Percentiles rank a stretch among this genome's conserved stretches.
Conservation (phyloP, 2,329 filamentous ascomycete species). For the Chaetothyriales sp. region DNA sequence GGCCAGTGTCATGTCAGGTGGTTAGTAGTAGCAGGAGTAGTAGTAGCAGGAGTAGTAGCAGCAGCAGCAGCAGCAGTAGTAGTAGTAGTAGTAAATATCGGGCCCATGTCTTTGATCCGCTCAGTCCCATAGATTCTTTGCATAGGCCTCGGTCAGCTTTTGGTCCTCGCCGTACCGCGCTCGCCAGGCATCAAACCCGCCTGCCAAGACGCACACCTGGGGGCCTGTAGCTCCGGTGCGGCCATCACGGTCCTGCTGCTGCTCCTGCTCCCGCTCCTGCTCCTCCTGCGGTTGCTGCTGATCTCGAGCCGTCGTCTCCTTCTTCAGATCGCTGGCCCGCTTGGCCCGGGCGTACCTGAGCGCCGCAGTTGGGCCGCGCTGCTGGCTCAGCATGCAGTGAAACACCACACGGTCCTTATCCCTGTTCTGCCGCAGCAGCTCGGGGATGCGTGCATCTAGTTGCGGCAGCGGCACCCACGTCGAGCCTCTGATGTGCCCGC, state of each 20-base stretch:
- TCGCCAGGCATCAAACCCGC: slow-evolving; percentile 82
- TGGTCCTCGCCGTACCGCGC: slow-evolving; percentile 61
- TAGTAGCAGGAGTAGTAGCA: no score
- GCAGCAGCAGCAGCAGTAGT: no score
- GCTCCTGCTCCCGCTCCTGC: slow-evolving; percentile 10
- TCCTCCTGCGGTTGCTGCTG: slow-evolving; percentile 9
- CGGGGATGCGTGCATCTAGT: slow-evolving; percentile 63
- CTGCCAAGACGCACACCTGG: slow-evolving; percentile 64
- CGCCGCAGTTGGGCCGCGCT: slow-evolving; percentile 74
- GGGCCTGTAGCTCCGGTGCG: slow-evolving; percentile 25
- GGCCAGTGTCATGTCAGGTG: no score
- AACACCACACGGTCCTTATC: slow-evolving; percentile 78
- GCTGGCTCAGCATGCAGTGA: slow-evolving; percentile 84
- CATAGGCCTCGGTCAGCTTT: slow-evolving; percentile 67
- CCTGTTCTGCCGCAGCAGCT: slow-evolving; percentile 61
- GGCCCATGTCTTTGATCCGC: not conserved
- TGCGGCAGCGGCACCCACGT: slow-evolving; percentile 58
- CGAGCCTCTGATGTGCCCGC: slow-evolving; percentile 70
- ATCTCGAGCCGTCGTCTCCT: slow-evolving; percentile 4
- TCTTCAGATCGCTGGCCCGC: slow-evolving; percentile 20
- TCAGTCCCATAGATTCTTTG: slow-evolving; percentile 64
- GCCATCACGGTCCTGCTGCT: not conserved
- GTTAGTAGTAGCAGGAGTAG: no score
- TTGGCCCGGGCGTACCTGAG: slow-evolving; percentile 47
- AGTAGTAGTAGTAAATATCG: no score